Evolutionary conservation across 2,329 filamentous ascomycete genomes (phyloP).

Genomic region (Corniculantispora saksenae): DNA sequence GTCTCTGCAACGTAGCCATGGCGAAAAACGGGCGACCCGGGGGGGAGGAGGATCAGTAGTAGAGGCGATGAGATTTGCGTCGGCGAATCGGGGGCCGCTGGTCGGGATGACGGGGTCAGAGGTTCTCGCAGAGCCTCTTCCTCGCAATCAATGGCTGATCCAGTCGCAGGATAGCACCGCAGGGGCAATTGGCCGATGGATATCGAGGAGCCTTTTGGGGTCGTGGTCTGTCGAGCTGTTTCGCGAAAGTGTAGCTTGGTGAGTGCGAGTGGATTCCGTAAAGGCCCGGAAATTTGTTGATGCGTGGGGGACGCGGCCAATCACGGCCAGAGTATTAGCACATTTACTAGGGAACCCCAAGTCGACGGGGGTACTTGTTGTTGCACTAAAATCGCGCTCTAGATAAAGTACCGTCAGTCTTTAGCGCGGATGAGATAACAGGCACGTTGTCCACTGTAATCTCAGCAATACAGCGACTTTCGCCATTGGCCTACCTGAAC

Average conservation of each 20-base stretch:
- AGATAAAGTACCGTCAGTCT: background rate
- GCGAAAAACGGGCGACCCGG: slow-evolving; percentile 34
- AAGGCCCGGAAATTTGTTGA: slow-evolving; percentile 20
- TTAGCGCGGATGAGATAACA: background rate
- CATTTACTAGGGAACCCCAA: background rate
- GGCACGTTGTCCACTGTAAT: background rate
- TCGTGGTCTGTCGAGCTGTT: slow-evolving; percentile 15
- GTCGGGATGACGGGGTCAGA: slow-evolving; percentile 27
- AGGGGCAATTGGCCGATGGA: slow-evolving; percentile 18
- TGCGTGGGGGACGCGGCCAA: slow-evolving; percentile 16
- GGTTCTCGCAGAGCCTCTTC: slow-evolving; percentile 26
- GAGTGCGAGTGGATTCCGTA: slow-evolving; percentile 13
- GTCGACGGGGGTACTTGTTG: background rate
- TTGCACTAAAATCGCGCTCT: background rate
- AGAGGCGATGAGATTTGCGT: slow-evolving; percentile 26
- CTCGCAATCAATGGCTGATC: slow-evolving; percentile 20
- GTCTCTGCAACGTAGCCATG: slow-evolving; percentile 74
- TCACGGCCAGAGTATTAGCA: slow-evolving; percentile 16
- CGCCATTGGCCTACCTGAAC: no score
- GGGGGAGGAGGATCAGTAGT: slow-evolving; percentile 24
- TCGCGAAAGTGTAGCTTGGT: slow-evolving; percentile 19
- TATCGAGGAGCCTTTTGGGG: slow-evolving; percentile 12
- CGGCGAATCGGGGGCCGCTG: slow-evolving; percentile 19
- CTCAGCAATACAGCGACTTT: no score
- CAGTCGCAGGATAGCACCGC: slow-evolving; percentile 9